Evolutionary conservation across 140 eudicot species (phyloP), one percentile per base, ranked within the genome.

Genomic region (Oenanthe javanica): DNA sequence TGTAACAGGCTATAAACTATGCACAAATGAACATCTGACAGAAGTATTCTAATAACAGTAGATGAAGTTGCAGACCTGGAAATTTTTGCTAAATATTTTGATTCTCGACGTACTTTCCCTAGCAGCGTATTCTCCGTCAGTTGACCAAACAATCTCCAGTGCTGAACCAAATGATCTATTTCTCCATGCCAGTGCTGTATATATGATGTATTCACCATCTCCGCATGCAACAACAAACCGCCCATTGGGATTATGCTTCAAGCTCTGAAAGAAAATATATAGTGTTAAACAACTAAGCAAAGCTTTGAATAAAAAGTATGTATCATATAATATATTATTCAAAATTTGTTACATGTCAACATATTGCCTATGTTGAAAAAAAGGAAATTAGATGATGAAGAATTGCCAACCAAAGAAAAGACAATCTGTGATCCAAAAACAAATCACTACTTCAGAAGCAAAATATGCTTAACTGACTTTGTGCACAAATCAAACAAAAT

Each of bases 121-220:
- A 50, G 87, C 93, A 81, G 99, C 99, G 87, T 85, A 92, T 87
- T 95, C 99, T 69, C 99, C 99, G 36, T 95, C 99, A 64, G 97
- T 83, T 71, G 99, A 95, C 97, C 97, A 95, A 71, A 89, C 97
- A 81, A 95, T 89, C 87, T 95, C 99, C 93, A 95, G 81, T 61
- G 95, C 99, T 67, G 99, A 89, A 69, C 99, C 99, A 86, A 92
- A 95, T 21, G 99, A 92, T 88, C 97, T 89, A 84, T 95, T 95
- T 87, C 99, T 95, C 99, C 99, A 95, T 80, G 99, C 99, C 87
- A 95, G 87, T 80, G 99, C 97, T 18, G 99, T 95, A 71, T 95
- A 95, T 82, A 90, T 95, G 78, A 95, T 95, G 85, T 92, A 95
- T 80, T 95, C 99, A 80, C 99, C 99, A 83, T 95, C 99, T 55